Evolutionary conservation across 768 basidiomycete species (phyloP), one percentile per base, ranked within the genome.

Genomic region (Trametes cingulata): DNA sequence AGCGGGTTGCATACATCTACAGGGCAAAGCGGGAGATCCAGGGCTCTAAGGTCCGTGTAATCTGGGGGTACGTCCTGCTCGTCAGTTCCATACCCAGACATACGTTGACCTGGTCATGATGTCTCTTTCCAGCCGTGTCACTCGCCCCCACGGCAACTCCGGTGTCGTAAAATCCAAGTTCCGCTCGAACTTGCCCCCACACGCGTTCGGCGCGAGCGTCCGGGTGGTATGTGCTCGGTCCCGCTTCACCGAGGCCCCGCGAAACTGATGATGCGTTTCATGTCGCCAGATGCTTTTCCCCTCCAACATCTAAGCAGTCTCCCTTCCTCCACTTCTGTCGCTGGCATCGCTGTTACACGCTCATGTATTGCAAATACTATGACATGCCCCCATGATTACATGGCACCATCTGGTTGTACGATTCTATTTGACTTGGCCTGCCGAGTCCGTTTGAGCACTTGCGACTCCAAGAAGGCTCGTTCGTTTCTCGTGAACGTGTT

Each of bases 1-100:
- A 97, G 95, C 91, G 96, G 69, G 84, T 99, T 64, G 97, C 97
- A 61, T 99, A 89, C 78, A 95, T 99, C 68, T 99, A 99, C 88
- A 91, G 89, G 74, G 96, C 95, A 62, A 95, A 97, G 84, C 83
- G 86, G 75, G 92, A 93, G 78, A 85, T 96, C 67, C 88, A 88
- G 75, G 97, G 97, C 61, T 91, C 93, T 68, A 95, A 95, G 78
- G 81, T 98, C 72, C 91, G 97, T 67, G 93, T 98, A 64, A 98
- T 98, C 82, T 98, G 95, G 95, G 97, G 95, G 92, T 93, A 69
- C 72, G 87, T 80, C 7, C 6, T n/a, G 29, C 54, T 24, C 41
- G 43, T 40, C 14, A 33, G 29, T 19, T 20, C 27, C 5, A 2
- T 15, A 5, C 0, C 0, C 13, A 1, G 24, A 13, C 14, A 2